phyloP scores from a whole-genome alignment of 768 basidiomycete genomes.

The Hygrocybe punicea region DNA sequence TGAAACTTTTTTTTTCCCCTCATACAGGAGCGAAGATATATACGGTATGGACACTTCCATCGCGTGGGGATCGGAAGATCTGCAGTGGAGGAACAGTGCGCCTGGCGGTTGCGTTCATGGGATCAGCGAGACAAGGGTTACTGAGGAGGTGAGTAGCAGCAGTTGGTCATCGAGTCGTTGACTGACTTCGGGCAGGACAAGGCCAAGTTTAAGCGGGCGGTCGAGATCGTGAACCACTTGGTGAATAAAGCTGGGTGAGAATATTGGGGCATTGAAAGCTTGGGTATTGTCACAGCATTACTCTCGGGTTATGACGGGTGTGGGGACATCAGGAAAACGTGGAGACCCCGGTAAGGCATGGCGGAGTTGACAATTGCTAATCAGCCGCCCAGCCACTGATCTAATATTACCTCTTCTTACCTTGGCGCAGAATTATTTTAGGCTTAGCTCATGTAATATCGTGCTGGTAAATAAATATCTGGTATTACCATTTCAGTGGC shows the following conservation, averaged over 20 bases:
- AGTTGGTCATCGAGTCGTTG: background rate
- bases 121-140: constrained; percentile 44
- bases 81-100: constrained; percentile 61
- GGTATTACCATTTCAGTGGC: too few species aligned
- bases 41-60: constrained; percentile 70
- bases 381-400: too few species aligned
- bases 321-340: too few species aligned
- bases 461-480: too few species aligned
- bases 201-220: constrained; percentile 63
- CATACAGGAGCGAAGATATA: constrained; percentile 69
- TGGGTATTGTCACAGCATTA: background rate
- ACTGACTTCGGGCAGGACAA: constrained; percentile 43
- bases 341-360: too few species aligned
- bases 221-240: constrained; percentile 60
- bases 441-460: too few species aligned
- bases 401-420: too few species aligned
- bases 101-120: constrained; percentile 60
- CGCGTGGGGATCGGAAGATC: constrained; percentile 51
- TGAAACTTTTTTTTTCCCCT: too few species aligned
- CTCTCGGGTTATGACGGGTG: background rate
- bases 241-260: constrained; percentile 33
- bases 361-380: too few species aligned
- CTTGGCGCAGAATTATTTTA: too few species aligned
- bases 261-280: too few species aligned
- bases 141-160: constrained; percentile 31